Evolutionary conservation across 495 filamentous ascomycete genomes (phyloP), one percentile per base, ranked within the genome.

Genomic region (Glonium stellatum): DNA sequence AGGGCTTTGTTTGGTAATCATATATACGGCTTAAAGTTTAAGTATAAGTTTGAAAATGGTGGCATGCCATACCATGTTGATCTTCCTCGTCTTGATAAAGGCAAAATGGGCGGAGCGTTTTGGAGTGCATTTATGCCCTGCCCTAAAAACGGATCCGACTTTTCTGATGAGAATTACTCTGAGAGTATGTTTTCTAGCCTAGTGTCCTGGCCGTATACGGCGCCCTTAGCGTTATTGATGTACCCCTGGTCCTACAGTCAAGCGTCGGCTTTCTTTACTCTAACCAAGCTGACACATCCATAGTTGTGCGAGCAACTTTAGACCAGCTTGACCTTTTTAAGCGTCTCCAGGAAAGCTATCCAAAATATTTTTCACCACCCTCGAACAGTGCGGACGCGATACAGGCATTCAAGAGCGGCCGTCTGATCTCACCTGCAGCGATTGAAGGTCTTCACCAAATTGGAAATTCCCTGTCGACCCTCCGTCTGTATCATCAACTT

Each of bases 371-470:
- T 74, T 84, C 84, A 0, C 72, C 80, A 0, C 70, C 79, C 0
- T 69, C 82, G 1, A 82, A 84, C 69, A 77, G 78, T 69, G 75
- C 71, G 37, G 79, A 79, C 0, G 86, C 90, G 5, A 60, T 84
- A 13, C 69, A 77, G 0, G 81, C 79, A 15, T 91, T 88, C 71
- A 72, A 73, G 11, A 70, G 80, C 48, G 79, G 80, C 61, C 80
- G 79, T 57, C 77, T 87, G 54, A 83, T 86, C 61, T 84, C 82
- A 3, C 90, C 90, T 8, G 72, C 92, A 13, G 89, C 85, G 13
- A 88, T 97, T 25, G 93, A 98, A 74, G 93, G 93, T 4, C 81
- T 98, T 0, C 93, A 98, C 70, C 92, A 96, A 64, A 95, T 98
- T 59, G 92, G 90, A 41, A 96, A 96, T 76, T 88, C 85, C 0